Evolutionary conservation across 1,284 basidiomycete genomes (phyloP), one percentile per base, ranked within the genome.

Genomic region (Ganoderma lucidum): DNA sequence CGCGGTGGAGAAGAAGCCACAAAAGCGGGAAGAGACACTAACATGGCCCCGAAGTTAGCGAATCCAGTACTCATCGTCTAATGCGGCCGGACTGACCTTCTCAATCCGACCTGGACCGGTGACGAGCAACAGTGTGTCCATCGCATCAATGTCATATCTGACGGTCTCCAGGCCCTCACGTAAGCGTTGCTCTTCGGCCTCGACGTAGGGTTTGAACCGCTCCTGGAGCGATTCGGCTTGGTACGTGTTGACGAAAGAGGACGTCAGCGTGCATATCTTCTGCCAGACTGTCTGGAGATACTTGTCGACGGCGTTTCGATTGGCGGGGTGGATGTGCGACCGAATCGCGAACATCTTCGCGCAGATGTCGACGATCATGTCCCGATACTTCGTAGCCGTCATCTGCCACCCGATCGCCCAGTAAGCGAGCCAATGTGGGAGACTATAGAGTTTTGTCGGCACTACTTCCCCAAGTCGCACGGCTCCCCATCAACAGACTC

Each of bases 21-120:
- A 73, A 28, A 1, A 76, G 59, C 2, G 72, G 73, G 14, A 75
- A 68, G 8, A 76, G 64, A 71, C 80, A 83, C 84, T 85, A 19
- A 32, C 6, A 19, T 48, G 35, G 35, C 3, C 35, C 35, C 35
- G 35, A 35, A 35, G 35, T 35, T 3, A 35, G 35, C 35, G 8
- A 8, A 35, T 35, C 23, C 23, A 35, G 35, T 35, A 8, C 35
- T 35, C 35, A 8, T 8, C 35, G 35, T 8, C 35, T 35, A 35
- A 35, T 8, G 4, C 35, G 8, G 14, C 30, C 2, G 28, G 17
- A 6, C 53, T 32, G 15, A 72, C 75, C 67, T 73, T 74, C 64
- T 76, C 75, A 28, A 76, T 69, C 8, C 74, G 55, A 2, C 71
- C 71, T 14, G 65, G 69, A 0, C 75, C 75, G 8, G 68, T 68